A percentile compares a stretch with the other conserved stretches of the same genome.
Conservation (phyloP, 805 yeast genomes). For the Blastobotrys parvus region DNA sequence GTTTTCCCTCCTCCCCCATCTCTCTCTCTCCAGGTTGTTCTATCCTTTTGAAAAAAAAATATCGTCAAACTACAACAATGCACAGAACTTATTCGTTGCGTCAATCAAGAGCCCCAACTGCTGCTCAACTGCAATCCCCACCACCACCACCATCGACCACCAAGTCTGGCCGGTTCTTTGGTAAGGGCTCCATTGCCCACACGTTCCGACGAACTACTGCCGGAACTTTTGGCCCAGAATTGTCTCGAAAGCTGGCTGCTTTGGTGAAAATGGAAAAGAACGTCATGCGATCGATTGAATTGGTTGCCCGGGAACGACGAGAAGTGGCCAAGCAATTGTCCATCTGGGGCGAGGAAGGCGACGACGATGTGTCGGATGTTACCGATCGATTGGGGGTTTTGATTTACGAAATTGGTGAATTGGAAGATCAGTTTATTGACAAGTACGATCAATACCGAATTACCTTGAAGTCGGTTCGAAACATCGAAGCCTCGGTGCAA, state of each 20-base stretch:
- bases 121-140: slow-evolving; percentile 87
- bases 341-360: slow-evolving; percentile 96
- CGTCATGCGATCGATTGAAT: slow-evolving; percentile 87
- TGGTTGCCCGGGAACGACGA: slow-evolving; percentile 87
- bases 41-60: background rate
- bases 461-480: slow-evolving; percentile 87
- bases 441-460: slow-evolving; percentile 97
- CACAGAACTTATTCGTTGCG: slow-evolving; percentile 98
- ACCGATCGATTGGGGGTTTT: slow-evolving; percentile 96
- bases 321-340: slow-evolving; percentile 96
- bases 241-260: slow-evolving; percentile 83
- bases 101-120: slow-evolving; percentile 93
- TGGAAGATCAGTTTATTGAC: slow-evolving; percentile 97
- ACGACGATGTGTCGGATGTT: slow-evolving; percentile 93
- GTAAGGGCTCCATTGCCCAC: slow-evolving; percentile 51
- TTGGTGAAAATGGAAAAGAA: slow-evolving; percentile 94
- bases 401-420: slow-evolving; percentile 92
- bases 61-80: slow-evolving; percentile 41
- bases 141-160: slow-evolving; percentile 94
- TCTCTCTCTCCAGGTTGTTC: background rate
- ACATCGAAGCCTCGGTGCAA: slow-evolving; percentile 96
- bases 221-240: slow-evolving; percentile 90
- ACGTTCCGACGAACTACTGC: slow-evolving; percentile 68
- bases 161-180: slow-evolving; percentile 77
- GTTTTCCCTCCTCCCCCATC: background rate